These are phyloP conservation scores for Colletotrichum siamense DNA, from an alignment of 2,329 filamentous ascomycete genomes.

Conservation along the genomic window DNA sequence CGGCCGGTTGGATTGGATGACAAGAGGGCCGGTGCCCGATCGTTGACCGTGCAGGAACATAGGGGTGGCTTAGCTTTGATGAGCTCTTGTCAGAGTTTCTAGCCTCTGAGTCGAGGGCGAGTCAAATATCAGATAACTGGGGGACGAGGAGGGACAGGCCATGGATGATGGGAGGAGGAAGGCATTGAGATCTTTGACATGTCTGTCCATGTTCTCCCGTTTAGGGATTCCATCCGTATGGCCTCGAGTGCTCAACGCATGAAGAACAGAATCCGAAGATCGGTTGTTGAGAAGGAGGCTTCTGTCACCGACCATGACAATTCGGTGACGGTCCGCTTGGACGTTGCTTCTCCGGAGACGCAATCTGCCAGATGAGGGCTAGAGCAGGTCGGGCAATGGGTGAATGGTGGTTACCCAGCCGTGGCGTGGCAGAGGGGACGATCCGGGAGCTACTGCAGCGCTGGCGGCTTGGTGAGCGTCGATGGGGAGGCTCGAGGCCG, in stretches of 20 bases:
- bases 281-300: neutral
- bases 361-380: neutral
- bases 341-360: neutral
- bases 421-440: neutral
- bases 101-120: neutral
- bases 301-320: neutral
- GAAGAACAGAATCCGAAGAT: neutral
- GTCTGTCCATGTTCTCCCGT: neutral
- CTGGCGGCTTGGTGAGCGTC: neutral
- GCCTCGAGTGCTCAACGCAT: neutral
- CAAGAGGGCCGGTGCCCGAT: slow-evolving; percentile 8
- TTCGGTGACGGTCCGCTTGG: neutral
- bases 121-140: neutral
- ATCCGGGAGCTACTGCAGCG: slow-evolving; percentile 11
- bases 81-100: neutral
- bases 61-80: slow-evolving; percentile 18
- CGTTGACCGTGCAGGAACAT: slow-evolving; percentile 8
- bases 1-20: slow-evolving; percentile 6
- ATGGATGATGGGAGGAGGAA: neutral
- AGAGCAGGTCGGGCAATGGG: neutral
- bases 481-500: neutral
- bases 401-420: neutral
- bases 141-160: neutral
- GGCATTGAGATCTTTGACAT: neutral
- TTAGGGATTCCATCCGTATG: neutral